Evolutionary conservation across 179 eudicot species (phyloP), one percentile per base, ranked within the genome.

Genomic region (Silene noctiflora): DNA sequence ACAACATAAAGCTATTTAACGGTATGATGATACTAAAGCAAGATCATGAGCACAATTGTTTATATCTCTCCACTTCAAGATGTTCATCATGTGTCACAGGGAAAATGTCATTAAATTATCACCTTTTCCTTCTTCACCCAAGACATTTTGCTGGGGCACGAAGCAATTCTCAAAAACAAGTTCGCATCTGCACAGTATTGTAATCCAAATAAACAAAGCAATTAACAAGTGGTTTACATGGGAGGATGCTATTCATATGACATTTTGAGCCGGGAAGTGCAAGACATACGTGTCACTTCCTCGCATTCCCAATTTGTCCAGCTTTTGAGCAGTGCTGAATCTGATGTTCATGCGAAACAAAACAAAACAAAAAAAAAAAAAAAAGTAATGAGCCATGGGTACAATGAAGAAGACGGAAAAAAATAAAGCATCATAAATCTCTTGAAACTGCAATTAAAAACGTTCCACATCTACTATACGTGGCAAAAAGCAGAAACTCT

Each of bases 261-360:
- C 35, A 11, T 21, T 13, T n/a, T 46, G 31, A 71, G n/a, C 51
- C 33, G 63, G 79, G 63, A 65, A 79, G 80, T 53, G 65, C 76
- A 68, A 39, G 33, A 78, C 98, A 84, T 91, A 95, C 99, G 98
- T 95, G 81, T 95, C 99, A 84, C 99, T 95, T 85, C 99, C 99
- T 83, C 99, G 89, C 99, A 95, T 95, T 71, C 99, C 98, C 76
- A 95, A 85, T 86, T 95, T 95, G 92, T 95, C 99, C 76, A 95
- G 83, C 81, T 95, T 95, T 83, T 95, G 99, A 71, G 99, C 99
- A 53, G 97, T 95, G 78, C 96, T 91, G 81, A 91, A 95, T 81
- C 98, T 95, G 98, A 87, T 72, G 60, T 80, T 72, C 11, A 70
- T 33, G 76, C 60, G 71, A 78, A 66, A 69, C 27, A 27, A 20